These are phyloP conservation scores for Usnea hakonensis DNA, from an alignment of 495 filamentous ascomycete species.

Conservation along the genomic window DNA sequence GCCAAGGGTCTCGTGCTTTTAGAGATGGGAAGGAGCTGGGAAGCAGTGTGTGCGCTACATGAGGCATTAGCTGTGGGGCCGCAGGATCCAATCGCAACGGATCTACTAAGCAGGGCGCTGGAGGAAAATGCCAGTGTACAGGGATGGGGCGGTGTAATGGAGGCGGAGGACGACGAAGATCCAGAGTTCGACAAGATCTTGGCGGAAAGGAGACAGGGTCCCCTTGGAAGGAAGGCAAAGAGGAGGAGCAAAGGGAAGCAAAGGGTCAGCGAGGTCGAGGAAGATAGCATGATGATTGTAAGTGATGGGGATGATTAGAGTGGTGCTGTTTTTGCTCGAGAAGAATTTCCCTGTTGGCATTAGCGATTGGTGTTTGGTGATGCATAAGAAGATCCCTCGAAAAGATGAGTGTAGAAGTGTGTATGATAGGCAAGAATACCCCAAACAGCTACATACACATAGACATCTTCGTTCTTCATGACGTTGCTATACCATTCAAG, in stretches of 20 bases:
- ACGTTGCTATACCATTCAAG: too few relatives aligned
- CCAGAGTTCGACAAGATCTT: slow-evolving; percentile 22
- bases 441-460: too few relatives aligned
- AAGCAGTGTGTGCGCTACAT: slow-evolving; percentile 59
- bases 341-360: too few relatives aligned
- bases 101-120: slow-evolving; percentile 39
- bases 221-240: slow-evolving; percentile 14
- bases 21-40: slow-evolving; percentile 55
- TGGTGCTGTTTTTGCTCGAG: too few relatives aligned
- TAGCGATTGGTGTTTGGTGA: not conserved
- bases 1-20: slow-evolving; percentile 70
- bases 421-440: too few relatives aligned
- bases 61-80: slow-evolving; percentile 66
- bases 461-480: too few relatives aligned
- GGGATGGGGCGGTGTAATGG: slow-evolving; percentile 23
- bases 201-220: slow-evolving; percentile 17
- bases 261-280: slow-evolving; percentile 26
- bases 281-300: slow-evolving; percentile 28
- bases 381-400: not conserved
- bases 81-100: slow-evolving; percentile 63
- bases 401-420: too few relatives aligned
- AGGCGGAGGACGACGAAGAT: slow-evolving; percentile 22
- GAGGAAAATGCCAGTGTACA: slow-evolving; percentile 27
- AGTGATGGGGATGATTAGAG: slow-evolving; percentile 27
- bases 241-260: slow-evolving; percentile 35